Percentiles rank a stretch among this genome's conserved stretches.
These are phyloP conservation scores for Monascus purpureus DNA, from an alignment of 495 filamentous ascomycete genomes.

Conservation along the genomic window DNA sequence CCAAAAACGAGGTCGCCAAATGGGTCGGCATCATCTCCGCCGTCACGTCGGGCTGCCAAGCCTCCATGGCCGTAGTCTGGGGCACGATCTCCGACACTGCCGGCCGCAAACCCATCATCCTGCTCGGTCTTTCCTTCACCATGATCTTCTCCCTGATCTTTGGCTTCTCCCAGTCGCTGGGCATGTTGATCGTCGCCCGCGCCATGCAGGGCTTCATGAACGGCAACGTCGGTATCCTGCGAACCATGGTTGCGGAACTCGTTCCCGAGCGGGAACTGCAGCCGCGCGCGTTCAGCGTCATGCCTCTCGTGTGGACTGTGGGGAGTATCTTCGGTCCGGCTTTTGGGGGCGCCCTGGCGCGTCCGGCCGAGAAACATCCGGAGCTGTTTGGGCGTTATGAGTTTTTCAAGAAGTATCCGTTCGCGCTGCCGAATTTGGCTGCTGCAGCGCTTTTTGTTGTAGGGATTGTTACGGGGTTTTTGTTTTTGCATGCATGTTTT, in stretches of 20 bases:
- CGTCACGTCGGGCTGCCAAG: constrained; percentile 60
- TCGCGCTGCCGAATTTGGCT: constrained; percentile 70
- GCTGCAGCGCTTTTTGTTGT: constrained; percentile 55
- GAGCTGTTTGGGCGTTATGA: constrained; percentile 47
- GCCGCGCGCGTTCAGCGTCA: constrained; percentile 67
- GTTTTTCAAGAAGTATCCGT: constrained; percentile 64
- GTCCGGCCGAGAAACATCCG: constrained; percentile 58
- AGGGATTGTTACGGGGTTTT: constrained; percentile 51
- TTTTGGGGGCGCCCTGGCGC: constrained; percentile 73
- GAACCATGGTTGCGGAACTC: constrained; percentile 73
- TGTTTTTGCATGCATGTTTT: constrained; percentile 46
- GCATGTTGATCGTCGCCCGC: constrained; percentile 57
- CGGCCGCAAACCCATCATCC: constrained; percentile 62
- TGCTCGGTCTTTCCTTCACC: constrained; percentile 54
- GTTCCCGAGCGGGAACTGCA: constrained; percentile 72
- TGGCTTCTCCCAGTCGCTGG: constrained; percentile 60
- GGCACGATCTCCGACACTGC: constrained; percentile 59
- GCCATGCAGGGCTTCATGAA: constrained; percentile 57
- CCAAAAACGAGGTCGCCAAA: constrained; percentile 55
- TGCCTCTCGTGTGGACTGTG: constrained; percentile 71
- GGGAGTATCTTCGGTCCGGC: constrained; percentile 81
- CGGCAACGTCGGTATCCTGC: constrained; percentile 68
- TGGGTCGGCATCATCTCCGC: constrained; percentile 64
- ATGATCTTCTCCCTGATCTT: constrained; percentile 62
- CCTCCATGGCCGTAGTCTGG: constrained; percentile 62